phyloP scores from a whole-genome alignment of 495 filamentous ascomycete species.

The Pyrenopolyporus hunteri region DNA sequence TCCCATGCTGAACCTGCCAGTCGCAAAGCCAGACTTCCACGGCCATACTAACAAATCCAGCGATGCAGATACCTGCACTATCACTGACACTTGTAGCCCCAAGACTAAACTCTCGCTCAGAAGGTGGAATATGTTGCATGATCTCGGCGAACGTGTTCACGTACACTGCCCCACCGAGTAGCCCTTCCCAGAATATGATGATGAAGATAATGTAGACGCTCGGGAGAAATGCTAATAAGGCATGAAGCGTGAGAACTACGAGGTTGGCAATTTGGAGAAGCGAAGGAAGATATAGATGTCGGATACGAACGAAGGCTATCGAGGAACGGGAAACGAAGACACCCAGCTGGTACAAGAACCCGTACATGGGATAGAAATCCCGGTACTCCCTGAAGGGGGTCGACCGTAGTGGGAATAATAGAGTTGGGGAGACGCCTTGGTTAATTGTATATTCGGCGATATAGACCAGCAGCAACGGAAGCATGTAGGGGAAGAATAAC shows the following conservation, averaged over 20 bases:
- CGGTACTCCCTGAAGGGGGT: conserved; percentile 82
- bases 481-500: conserved; percentile 70
- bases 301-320: conserved; percentile 82
- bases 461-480: conserved; percentile 90
- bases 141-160: conserved; percentile 94
- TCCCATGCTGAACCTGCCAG: conserved; percentile 78
- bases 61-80: conserved; percentile 86
- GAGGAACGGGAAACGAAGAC: conserved; percentile 94
- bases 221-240: conserved; percentile 78
- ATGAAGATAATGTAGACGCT: conserved; percentile 81
- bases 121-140: conserved; percentile 72
- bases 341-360: conserved; percentile 89
- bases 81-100: conserved; percentile 92
- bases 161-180: conserved; percentile 89
- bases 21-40: conserved; percentile 82
- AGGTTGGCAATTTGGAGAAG: conserved; percentile 86
- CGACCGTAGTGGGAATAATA: conserved; percentile 78
- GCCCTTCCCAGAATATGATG: conserved; percentile 93
- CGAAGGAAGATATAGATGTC: conserved; percentile 79
- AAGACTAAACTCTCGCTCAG: conserved; percentile 88
- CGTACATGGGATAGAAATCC: conserved; percentile 89
- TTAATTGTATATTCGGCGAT: conserved; percentile 97
- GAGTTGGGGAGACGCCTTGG: conserved; percentile 85
- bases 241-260: conserved; percentile 71
- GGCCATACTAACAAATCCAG: conserved; percentile 83